Evolutionary conservation across 2,329 filamentous ascomycete genomes (phyloP), one percentile per base, ranked within the genome.

Genomic region (Fusarium sp.): DNA sequence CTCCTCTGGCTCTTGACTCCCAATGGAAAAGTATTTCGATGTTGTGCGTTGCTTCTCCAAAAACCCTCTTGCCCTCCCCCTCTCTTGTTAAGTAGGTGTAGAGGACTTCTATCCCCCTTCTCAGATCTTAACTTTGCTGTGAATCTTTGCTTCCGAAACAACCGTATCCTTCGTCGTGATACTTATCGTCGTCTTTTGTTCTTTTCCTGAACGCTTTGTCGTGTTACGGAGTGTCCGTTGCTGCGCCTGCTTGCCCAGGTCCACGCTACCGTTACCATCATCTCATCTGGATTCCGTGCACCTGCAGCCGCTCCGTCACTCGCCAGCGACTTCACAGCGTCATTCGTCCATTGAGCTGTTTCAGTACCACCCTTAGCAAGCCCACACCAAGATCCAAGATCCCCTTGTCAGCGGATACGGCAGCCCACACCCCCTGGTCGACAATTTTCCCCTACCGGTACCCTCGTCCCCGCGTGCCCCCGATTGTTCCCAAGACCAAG

Each of bases 361-460:
- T 74, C 73, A 75, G 75, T 75, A 62, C 72, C 71, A 70, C 73
- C 72, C 62, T 72, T 71, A 71, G 59, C 65, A 71, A 60, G 64
- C 58, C 72, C 62, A 72, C 63, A 66, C 63, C 71, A 57, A 75
- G 72, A 74, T 76, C 72, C 74, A 70, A 75, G 72, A 75, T 75
- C 73, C 69, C 72, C 73, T 75, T 74, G 72, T 73, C 61, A 52
- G 73, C 70, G 71, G 70, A 75, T 74, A 74, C 73, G 60, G 72
- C 54, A 74, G 62, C 72, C 61, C 72, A 70, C 76, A 70, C 73
- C 71, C 73, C 75, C 73, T 72, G 62, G 73, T 72, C 70, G 63
- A 75, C 70, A 75, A 71, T 72, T 75, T 73, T 75, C 73, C 73
- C 74, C 70, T 76, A 74, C 74, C 75, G 73, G 68, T 74, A 72